phyloP scores from a whole-genome alignment of 2,329 filamentous ascomycete genomes.

The Hirsutella rhossiliensis region DNA sequence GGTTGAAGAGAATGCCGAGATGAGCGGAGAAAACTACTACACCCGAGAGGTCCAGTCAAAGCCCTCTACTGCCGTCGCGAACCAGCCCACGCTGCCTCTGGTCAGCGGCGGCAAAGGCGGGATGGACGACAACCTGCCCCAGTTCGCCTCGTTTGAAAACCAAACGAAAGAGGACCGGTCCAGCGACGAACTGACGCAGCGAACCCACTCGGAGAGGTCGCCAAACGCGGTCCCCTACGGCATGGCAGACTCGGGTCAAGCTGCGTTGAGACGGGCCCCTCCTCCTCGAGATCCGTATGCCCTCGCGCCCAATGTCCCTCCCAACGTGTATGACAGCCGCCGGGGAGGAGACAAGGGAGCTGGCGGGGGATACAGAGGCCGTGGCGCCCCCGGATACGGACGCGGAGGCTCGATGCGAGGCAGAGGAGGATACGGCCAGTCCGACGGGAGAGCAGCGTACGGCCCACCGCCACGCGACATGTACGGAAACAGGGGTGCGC shows the following conservation, averaged over 20 bases:
- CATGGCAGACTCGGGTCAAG: not conserved
- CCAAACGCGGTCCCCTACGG: no score
- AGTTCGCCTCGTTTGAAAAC: constrained; percentile 56
- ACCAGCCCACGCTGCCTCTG: constrained; percentile 47
- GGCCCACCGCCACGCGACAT: constrained; percentile 19
- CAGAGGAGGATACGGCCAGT: constrained; percentile 30
- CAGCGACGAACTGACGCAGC: constrained; percentile 60
- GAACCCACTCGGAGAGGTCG: constrained; percentile 30
- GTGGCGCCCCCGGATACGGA: constrained; percentile 30
- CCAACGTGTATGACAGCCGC: constrained; percentile 34
- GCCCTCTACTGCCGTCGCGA: constrained; percentile 24
- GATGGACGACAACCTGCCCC: constrained; percentile 34
- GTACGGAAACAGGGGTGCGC: constrained; percentile 19
- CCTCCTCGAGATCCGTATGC: constrained; percentile 52
- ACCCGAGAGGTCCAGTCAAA: constrained; percentile 51
- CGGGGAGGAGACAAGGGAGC: constrained; percentile 34
- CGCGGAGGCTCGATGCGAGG: constrained; percentile 28
- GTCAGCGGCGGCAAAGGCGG: constrained; percentile 41
- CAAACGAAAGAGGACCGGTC: constrained; percentile 48
- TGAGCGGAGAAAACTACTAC: constrained; percentile 92
- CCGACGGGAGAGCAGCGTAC: constrained; percentile 27
- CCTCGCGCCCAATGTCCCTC: constrained; percentile 35
- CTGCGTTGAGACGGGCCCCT: constrained; percentile 9
- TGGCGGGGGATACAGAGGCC: constrained; percentile 30
- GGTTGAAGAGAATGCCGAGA: constrained; percentile 88